Evolutionary conservation across 257 asterid species (phyloP), one percentile per base, ranked within the genome.

Genomic region (Solanum ahanhuiri): DNA sequence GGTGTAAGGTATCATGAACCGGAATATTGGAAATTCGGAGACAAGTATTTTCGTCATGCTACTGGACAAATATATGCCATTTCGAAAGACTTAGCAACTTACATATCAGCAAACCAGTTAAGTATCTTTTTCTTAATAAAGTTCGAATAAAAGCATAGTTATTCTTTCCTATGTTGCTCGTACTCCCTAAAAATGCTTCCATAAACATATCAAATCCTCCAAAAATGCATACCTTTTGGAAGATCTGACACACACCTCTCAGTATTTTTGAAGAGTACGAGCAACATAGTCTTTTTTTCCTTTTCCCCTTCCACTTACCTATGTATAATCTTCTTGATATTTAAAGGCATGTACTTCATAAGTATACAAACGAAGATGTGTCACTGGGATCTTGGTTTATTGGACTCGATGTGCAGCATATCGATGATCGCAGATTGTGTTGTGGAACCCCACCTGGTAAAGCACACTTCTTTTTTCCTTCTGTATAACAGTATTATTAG

Each of bases 1-100:
- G 99, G 99, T 83, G 98, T 96, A 60, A 91, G 98, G 89, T 96
- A 96, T 89, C 97, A 96, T 67, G 99, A 96, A 83, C 99, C 99
- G 2, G 99, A 96, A 82, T 86, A 92, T 70, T 96, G 99, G 99
- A 96, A 96, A 87, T 96, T 96, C 30, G 99, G 99, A 58, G 99
- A 95, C 94, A 96, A 94, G 92, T 96, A 96, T 69, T 96, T 96
- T 87, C 98, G 99, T 23, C 99, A 96, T 87, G 99, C 99, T 34
- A 95, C 99, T 0, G 99, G 99, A 57, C 99, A 96, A 87, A 86
- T 96, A 81, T 96, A 96, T 48, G 98, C 98, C 48, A 90, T 96
- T 87, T 96, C 99, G 23, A 96, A 90, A 88, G 97, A 96, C 85
- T 87, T 96, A 89, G 99, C 99, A 11, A 86, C 92, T 70, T 96